Evolutionary conservation across 2,329 filamentous ascomycete genomes (phyloP), one percentile per base, ranked within the genome.

Genomic region (Shiraia bambusicola): DNA sequence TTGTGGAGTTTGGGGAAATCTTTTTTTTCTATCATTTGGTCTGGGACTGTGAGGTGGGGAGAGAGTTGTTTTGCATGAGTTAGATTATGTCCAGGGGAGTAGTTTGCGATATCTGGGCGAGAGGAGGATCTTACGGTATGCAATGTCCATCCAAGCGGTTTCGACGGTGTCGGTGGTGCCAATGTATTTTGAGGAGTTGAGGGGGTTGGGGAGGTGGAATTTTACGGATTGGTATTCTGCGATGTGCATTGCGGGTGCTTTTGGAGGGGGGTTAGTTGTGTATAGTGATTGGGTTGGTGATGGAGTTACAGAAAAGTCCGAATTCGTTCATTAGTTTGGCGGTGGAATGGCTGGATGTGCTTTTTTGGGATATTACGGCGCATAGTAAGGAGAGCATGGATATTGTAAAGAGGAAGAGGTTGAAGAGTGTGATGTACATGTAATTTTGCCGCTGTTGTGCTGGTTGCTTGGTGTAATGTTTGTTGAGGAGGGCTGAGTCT

Each of bases 121-220:
- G 24, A 16, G 9, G 41, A 15, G 26, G 13, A 14, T 39, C 58
- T 45, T 63, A 72, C 69, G 53, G 49, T 75, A 75, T 9, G 76
- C 77, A 28, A 81, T 72, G 13, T 74, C 72, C 34, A 79, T 70
- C 80, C 80, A 83, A 5, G 76, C 77, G 37, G 72, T 70, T 42
- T 83, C 80, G 2, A 82, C 80, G 10, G 78, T 73, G 2, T 74
- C 71, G 0, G 79, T 78, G 28, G 72, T 76, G 7, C 80, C 80
- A 28, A 82, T 74, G 52, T 77, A 83, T 38, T 62, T 63, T 15
- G 61, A 65, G 1, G 54, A 43, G 39, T 65, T 65, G 28, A 65
- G 40, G 4, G 61, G 61, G 13, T 49, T 55, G 2, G 60, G 42
- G 6, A 65, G 33, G n/a, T 50, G 37, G 42, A 65, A 66, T n/a